These are phyloP conservation scores for Pholiota microspora DNA, from an alignment of 768 basidiomycete species.

Conservation along the genomic window DNA sequence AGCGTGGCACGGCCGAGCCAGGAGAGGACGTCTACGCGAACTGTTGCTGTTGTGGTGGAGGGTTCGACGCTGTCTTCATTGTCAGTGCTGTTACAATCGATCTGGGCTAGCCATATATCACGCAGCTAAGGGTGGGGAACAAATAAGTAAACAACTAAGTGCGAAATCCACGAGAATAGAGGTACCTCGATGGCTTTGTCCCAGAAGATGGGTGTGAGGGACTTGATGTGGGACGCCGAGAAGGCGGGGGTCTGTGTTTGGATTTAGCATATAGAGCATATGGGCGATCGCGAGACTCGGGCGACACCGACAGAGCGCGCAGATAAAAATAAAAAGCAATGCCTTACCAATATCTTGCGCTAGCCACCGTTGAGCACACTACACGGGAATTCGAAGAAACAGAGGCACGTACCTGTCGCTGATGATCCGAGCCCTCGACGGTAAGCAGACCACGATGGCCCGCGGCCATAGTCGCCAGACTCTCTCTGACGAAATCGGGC, in stretches of 20 bases:
- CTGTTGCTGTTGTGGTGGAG: not conserved
- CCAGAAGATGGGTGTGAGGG: slow-evolving; percentile 52
- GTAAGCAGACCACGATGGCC: slow-evolving; percentile 33
- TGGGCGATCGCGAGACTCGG: no score
- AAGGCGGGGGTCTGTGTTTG: slow-evolving; percentile 69
- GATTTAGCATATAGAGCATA: no score
- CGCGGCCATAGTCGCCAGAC: slow-evolving; percentile 26
- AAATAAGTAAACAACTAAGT: no score
- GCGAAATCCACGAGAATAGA: no score
- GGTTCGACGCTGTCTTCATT: slow-evolving; percentile 1
- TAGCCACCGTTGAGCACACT: slow-evolving; percentile 15
- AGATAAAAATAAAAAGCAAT: not conserved
- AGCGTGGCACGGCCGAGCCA: slow-evolving; percentile 69
- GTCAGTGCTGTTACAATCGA: no score
- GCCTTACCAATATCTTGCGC: slow-evolving; percentile 41
- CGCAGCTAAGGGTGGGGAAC: no score
- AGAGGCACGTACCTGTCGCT: slow-evolving; percentile 33
- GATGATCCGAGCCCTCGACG: slow-evolving; percentile 42
- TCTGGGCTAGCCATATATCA: slow-evolving; percentile 39
- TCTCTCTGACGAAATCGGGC: slow-evolving; percentile 36
- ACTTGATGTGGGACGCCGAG: slow-evolving; percentile 52
- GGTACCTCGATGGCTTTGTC: slow-evolving; percentile 48
- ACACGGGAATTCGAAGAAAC: not conserved
- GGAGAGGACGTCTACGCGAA: slow-evolving; percentile 53
- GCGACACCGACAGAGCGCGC: not conserved